These are phyloP conservation scores for Podosphaera aphanis DNA, from an alignment of 2,329 filamentous ascomycete species.

Conservation along the genomic window DNA sequence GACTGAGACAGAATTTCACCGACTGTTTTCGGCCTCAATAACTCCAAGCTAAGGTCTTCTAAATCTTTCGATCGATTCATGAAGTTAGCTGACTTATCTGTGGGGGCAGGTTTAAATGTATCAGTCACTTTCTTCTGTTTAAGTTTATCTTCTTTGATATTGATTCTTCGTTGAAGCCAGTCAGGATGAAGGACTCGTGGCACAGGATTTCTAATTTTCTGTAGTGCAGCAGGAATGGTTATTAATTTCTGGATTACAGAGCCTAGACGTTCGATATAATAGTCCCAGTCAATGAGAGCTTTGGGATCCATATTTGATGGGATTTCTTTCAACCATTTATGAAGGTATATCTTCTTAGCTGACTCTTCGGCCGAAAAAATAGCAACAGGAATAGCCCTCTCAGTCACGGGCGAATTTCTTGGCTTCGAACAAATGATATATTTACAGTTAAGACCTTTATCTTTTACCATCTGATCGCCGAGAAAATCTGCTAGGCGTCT, in stretches of 20 bases:
- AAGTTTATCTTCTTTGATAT: constrained; percentile 86
- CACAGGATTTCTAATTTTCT: constrained; percentile 86
- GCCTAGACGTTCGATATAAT: constrained; percentile 84
- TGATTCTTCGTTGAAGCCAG: constrained; percentile 84
- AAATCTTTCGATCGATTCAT: constrained; percentile 39
- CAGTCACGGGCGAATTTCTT: constrained; percentile 75
- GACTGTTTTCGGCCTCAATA: constrained; percentile 40
- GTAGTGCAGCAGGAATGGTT: constrained; percentile 87
- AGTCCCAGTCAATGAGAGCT: constrained; percentile 82
- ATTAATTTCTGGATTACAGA: constrained; percentile 98
- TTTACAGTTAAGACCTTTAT: constrained; percentile 97
- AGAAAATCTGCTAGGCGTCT: constrained; percentile 87
- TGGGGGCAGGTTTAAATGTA: constrained; percentile 50
- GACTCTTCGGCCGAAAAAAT: constrained; percentile 88
- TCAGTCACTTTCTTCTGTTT: constrained; percentile 99
- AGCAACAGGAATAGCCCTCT: constrained; percentile 78
- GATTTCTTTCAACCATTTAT: constrained; percentile 91
- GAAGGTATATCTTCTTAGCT: constrained; percentile 70
- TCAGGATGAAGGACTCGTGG: constrained; percentile 85
- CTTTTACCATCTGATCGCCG: constrained; percentile 96
- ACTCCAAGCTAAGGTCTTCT: constrained; percentile 55
- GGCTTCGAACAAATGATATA: constrained; percentile 89
- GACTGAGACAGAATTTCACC: constrained; percentile 24
- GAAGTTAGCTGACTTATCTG: constrained; percentile 50
- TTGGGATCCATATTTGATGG: constrained; percentile 77